Conservation (phyloP, 495 filamentous ascomycete genomes). For the Penicillium cosmopolitanum region DNA sequence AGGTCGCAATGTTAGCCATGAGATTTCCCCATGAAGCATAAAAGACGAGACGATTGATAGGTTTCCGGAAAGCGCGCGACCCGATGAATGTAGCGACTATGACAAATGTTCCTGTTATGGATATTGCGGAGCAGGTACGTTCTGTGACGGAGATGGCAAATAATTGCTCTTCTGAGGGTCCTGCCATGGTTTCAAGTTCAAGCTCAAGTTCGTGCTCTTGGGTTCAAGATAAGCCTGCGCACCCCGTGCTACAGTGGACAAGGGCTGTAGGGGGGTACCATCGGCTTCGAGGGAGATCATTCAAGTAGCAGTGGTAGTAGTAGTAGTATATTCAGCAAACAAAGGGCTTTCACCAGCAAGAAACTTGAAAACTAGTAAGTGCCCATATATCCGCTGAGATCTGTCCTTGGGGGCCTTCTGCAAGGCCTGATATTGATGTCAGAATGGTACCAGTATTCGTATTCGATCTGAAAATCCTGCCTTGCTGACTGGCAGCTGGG, state of each 20-base stretch:
- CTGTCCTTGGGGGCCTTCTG: too few species aligned
- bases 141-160: constrained; percentile 64
- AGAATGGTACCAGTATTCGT: too few species aligned
- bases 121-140: constrained; percentile 69
- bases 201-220: background rate
- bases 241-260: background rate
- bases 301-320: too few species aligned
- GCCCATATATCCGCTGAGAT: too few species aligned
- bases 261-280: background rate
- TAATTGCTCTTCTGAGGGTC: constrained; percentile 14
- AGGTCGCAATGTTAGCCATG: constrained; percentile 75
- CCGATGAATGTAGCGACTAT: constrained; percentile 72
- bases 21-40: constrained; percentile 86
- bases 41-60: constrained; percentile 88
- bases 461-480: too few species aligned
- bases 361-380: too few species aligned
- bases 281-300: background rate
- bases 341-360: too few species aligned
- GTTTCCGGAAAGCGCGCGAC: constrained; percentile 59
- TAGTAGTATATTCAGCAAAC: too few species aligned
- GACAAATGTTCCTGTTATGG: constrained; percentile 71
- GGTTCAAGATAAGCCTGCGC: background rate
- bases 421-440: too few species aligned
- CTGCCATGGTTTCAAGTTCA: background rate
- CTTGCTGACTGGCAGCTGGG: too few species aligned